Evolutionary conservation across 306 rosid genomes (phyloP).

Genomic region (Fragaria ananassa): DNA sequence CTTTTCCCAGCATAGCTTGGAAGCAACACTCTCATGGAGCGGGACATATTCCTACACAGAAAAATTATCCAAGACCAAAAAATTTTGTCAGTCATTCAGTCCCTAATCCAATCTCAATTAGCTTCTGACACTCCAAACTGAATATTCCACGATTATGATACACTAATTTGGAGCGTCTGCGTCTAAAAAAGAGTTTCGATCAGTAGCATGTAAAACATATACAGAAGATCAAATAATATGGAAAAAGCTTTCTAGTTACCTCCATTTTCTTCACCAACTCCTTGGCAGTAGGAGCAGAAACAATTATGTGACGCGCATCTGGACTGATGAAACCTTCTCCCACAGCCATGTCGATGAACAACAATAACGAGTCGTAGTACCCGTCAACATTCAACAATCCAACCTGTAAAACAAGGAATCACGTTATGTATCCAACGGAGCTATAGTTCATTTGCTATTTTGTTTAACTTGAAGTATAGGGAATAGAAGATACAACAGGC

Average conservation of each 20-base stretch:
- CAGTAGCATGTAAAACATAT: background rate
- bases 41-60: conserved; percentile 71
- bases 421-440: background rate
- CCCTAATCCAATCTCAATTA: background rate
- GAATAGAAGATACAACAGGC: background rate
- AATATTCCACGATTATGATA: background rate
- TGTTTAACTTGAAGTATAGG: background rate
- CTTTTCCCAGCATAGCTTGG: conserved; percentile 86
- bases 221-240: background rate
- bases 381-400: conserved; percentile 97
- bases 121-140: background rate
- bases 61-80: background rate
- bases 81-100: background rate
- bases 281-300: conserved; percentile 76
- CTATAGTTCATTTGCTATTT: background rate
- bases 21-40: conserved; percentile 79
- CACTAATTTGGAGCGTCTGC: background rate
- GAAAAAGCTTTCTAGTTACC: conserved; percentile 32
- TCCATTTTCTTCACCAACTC: conserved; percentile 88
- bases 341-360: conserved; percentile 89
- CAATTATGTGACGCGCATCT: conserved; percentile 85
- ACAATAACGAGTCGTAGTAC: conserved; percentile 76
- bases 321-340: conserved; percentile 92
- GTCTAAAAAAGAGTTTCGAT: background rate
- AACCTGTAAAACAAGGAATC: conserved; percentile 45